Conservation (phyloP, 2,329 filamentous ascomycete species). For the Diaporthe velutina region DNA sequence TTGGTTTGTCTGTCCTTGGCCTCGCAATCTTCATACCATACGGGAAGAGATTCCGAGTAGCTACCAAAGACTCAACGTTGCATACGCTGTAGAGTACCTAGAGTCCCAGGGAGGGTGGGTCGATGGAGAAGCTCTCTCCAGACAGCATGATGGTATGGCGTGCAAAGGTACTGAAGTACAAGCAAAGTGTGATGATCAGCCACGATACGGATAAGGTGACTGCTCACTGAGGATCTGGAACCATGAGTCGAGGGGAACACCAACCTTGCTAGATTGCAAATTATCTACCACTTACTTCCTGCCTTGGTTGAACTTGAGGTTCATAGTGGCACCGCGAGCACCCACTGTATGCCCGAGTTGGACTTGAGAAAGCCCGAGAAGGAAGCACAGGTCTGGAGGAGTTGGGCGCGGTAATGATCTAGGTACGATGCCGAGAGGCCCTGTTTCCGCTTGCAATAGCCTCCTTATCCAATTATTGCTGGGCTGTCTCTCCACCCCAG, state of each 20-base stretch:
- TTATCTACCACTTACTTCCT: not conserved
- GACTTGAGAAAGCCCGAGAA: not conserved
- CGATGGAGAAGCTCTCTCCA: not conserved
- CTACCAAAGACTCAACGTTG: constrained; percentile 48
- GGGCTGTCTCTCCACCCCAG: constrained; percentile 65
- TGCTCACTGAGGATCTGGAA: not conserved
- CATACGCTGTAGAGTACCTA: constrained; percentile 43
- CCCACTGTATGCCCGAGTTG: too few species aligned
- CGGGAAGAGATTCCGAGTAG: constrained; percentile 48
- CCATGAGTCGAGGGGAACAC: not conserved
- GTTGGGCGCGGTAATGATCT: not conserved
- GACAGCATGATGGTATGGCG: not conserved
- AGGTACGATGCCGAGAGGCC: not conserved
- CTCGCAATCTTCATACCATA: constrained; percentile 46
- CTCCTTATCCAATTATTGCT: not conserved
- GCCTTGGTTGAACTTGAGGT: not conserved
- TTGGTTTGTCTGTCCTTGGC: constrained; percentile 45
- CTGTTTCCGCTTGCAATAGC: not conserved
- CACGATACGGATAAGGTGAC: not conserved
- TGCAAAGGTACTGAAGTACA: not conserved
- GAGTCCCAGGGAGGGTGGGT: not conserved
- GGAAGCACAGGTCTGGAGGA: not conserved
- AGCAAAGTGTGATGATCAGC: not conserved
- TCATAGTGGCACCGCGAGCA: not conserved
- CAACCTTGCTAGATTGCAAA: not conserved